A percentile compares a stretch with the other conserved stretches of the same genome.
Evolutionary conservation across 164 flowering plant species (phyloP).

Genomic region (Hamamelis virginiana): DNA sequence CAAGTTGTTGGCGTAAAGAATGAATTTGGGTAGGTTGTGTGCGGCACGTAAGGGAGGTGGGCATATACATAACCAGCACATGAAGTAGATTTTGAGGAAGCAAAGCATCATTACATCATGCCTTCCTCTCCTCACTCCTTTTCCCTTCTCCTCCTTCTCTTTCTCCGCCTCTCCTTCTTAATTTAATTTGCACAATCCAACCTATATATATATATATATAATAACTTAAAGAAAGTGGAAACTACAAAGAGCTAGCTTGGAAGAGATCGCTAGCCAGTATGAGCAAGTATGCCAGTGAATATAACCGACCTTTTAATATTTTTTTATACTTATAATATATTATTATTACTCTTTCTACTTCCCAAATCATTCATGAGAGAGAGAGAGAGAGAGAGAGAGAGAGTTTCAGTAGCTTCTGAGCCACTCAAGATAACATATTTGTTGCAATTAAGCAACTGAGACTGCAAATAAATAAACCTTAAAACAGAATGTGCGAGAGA

Average conservation of each 20-base stretch:
- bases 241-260: constrained; percentile 11
- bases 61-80: constrained; percentile 18
- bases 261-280: constrained; percentile 7
- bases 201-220: not conserved
- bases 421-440: constrained; percentile 36
- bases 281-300: constrained; percentile 1
- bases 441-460: constrained; percentile 27
- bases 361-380: constrained; percentile 19
- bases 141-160: not conserved
- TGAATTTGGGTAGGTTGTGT: constrained; percentile 35
- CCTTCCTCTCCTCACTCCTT: not conserved
- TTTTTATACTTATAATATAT: not conserved
- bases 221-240: not conserved
- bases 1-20: constrained; percentile 47
- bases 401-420: constrained; percentile 29
- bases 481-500: not conserved
- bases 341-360: constrained; percentile 9
- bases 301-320: constrained; percentile 1
- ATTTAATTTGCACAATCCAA: not conserved
- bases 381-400: constrained; percentile 11
- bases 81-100: constrained; percentile 22
- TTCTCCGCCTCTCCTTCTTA: not conserved
- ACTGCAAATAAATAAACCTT: not conserved
- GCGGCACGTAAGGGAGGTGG: constrained; percentile 53
- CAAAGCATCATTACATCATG: constrained; percentile 24